These are phyloP conservation scores for Pichia sp. DNA, from an alignment of 1,139 yeast genomes.

Conservation along the genomic window DNA sequence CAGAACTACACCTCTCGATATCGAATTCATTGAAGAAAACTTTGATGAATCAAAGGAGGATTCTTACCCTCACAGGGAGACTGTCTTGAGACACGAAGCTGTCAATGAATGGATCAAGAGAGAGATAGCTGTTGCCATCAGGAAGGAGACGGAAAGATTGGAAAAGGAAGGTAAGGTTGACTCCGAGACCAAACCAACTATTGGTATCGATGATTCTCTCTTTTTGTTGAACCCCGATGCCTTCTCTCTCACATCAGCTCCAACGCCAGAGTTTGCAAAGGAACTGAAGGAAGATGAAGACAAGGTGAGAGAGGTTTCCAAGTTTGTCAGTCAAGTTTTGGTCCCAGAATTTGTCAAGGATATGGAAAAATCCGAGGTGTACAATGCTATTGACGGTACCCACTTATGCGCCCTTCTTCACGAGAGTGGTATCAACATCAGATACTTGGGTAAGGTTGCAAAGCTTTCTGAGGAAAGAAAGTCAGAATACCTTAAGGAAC, in stretches of 20 bases:
- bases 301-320: conserved; percentile 60
- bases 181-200: conserved; percentile 35
- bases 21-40: conserved; percentile 58
- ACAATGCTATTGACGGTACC: conserved; percentile 57
- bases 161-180: conserved; percentile 28
- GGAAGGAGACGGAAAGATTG: conserved; percentile 42
- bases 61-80: conserved; percentile 76
- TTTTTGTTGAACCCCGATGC: conserved; percentile 77
- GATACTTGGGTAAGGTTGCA: conserved; percentile 73
- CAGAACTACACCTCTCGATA: conserved; percentile 79
- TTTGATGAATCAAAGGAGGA: conserved; percentile 33
- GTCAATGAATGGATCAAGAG: conserved; percentile 85
- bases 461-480: conserved; percentile 25
- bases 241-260: conserved; percentile 38
- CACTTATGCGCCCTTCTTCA: conserved; percentile 69
- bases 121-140: conserved; percentile 49
- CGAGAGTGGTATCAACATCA: conserved; percentile 76
- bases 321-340: conserved; percentile 49
- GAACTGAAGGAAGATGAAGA: conserved; percentile 46
- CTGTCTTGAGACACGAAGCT: conserved; percentile 79
- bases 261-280: conserved; percentile 31
- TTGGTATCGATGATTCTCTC: conserved; percentile 50
- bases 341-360: conserved; percentile 60
- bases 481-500: conserved; percentile 10
- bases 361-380: conserved; percentile 38